Evolutionary conservation across 805 yeast genomes (phyloP).

Genomic region (Candida vaughaniae): DNA sequence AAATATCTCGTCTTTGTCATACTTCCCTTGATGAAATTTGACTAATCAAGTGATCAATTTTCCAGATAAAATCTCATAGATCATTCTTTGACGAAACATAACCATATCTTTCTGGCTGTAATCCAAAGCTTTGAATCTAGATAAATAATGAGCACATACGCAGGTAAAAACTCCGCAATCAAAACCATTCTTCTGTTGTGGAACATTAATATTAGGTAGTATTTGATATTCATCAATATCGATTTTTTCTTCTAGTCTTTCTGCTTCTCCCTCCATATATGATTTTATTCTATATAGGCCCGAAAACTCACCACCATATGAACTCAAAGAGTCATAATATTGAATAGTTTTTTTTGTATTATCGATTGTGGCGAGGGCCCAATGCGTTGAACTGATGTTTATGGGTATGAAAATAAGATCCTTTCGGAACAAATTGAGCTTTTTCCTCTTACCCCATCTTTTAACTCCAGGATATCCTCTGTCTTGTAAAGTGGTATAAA

Average conservation of each 20-base stretch:
- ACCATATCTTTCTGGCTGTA: constrained; percentile 73
- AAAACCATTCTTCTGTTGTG: constrained; percentile 84
- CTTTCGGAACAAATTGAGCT: constrained; percentile 52
- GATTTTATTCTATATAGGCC: constrained; percentile 49
- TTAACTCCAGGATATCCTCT: constrained; percentile 65
- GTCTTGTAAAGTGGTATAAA: constrained; percentile 66
- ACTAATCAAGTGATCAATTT: no score
- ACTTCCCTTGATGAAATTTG: no score
- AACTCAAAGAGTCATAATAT: constrained; percentile 72
- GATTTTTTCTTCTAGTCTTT: constrained; percentile 35
- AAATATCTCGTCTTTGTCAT: no score
- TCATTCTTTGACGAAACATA: constrained; percentile 65
- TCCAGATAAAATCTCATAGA: constrained; percentile 48
- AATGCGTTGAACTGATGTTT: constrained; percentile 80
- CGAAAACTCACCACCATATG: constrained; percentile 29
- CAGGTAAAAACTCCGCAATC: constrained; percentile 97
- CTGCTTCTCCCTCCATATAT: constrained; percentile 70
- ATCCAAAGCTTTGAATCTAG: constrained; percentile 48
- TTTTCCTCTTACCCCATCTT: constrained; percentile 27
- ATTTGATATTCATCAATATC: constrained; percentile 23
- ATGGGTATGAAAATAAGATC: constrained; percentile 79
- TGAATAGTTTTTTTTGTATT: constrained; percentile 55
- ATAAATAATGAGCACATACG: constrained; percentile 63
- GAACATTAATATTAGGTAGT: constrained; percentile 42
- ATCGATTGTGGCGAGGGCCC: constrained; percentile 86